Base-by-base conservation (phyloP, 2,329 filamentous ascomycete species). In the Talaromyces albobiverticillius region DNA sequence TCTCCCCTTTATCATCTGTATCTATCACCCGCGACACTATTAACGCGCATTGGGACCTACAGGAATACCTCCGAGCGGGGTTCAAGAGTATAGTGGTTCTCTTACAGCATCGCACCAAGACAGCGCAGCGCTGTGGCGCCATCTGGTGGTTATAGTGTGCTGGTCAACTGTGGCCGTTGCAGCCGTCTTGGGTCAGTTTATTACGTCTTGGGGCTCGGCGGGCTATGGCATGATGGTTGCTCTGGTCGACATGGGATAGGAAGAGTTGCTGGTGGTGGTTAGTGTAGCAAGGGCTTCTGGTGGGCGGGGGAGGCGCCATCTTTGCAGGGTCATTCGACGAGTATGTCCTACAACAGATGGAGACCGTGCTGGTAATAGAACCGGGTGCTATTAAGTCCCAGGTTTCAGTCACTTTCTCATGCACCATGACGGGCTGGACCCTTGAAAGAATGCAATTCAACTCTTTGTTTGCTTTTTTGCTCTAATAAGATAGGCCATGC, bases 11-110 rank as follows among this genome's bases (percentile, higher is more conserved):
- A n/a, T n/a, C n/a, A n/a, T n/a, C n/a, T n/a, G n/a, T n/a, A n/a
- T n/a, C n/a, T n/a, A 81, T 95, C 23, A 72, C 95, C 38, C 95
- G 95, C 69, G 90, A 95, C 69, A 95, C 93, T 85, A 90, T 95
- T 26, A 95, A 95, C 69, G 90, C 90, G 13, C 90, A 95, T 68
- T 92, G 94, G 85, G 90, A 95, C 64, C 88, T 94, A 69, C 86
- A 86, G 65, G 89, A 95, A 62, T 90, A 95, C 66, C 85, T 79
- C 57, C 91, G 90, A 70, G 90, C 86, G 0, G 90, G 90, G 10
- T 93, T 95, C 73, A 95, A 94, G 76, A 90, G 86, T 65, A 94
- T 95, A 62, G 90, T 88, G 2, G 76, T 95, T 11, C 48, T 51
- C 6, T 43, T 26, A 10, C 22, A 42, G 16, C 23, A 7, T 5